These are phyloP conservation scores for Cryptococcus sp. DNA, from an alignment of 1,284 basidiomycete species.

Conservation along the genomic window DNA sequence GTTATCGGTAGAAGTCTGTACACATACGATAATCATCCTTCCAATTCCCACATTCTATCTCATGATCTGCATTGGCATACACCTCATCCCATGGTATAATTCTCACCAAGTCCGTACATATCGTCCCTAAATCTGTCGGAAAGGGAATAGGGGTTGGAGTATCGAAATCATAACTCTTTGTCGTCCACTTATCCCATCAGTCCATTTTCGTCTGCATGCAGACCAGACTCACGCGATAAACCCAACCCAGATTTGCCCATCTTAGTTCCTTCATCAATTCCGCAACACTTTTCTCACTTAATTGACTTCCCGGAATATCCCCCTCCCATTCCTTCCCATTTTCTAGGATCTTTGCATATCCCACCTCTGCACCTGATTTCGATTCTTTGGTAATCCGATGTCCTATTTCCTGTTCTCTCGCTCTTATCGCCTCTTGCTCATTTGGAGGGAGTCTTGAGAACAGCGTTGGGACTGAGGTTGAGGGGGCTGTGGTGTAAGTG, in stretches of 20 bases:
- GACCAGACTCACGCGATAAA: constrained; percentile 56
- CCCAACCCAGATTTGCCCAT: constrained; percentile 91
- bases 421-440: constrained; percentile 53
- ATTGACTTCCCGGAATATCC: constrained; percentile 31
- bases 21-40: constrained; percentile 64
- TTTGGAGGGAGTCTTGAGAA: constrained; percentile 8
- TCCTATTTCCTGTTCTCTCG: constrained; percentile 1
- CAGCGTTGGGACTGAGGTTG: constrained; percentile 21
- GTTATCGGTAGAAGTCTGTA: constrained; percentile 1
- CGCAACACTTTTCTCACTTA: constrained; percentile 62
- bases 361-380: constrained; percentile 31
- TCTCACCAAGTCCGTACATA: constrained; percentile 63
- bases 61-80: constrained; percentile 50
- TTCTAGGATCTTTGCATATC: constrained; percentile 40
- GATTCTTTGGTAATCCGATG: constrained; percentile 28
- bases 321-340: constrained; percentile 32
- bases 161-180: constrained; percentile 82
- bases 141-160: constrained; percentile 57
- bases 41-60: constrained; percentile 66
- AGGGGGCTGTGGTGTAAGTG: constrained; percentile 43
- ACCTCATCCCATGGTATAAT: constrained; percentile 65
- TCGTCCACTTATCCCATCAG: constrained; percentile 64
- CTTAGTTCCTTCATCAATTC: constrained; percentile 67
- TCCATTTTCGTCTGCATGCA: background rate
- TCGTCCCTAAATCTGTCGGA: constrained; percentile 53